These are phyloP conservation scores for Rhytidhysteron rufulum DNA, from an alignment of 2,329 filamentous ascomycete genomes.

Conservation along the genomic window DNA sequence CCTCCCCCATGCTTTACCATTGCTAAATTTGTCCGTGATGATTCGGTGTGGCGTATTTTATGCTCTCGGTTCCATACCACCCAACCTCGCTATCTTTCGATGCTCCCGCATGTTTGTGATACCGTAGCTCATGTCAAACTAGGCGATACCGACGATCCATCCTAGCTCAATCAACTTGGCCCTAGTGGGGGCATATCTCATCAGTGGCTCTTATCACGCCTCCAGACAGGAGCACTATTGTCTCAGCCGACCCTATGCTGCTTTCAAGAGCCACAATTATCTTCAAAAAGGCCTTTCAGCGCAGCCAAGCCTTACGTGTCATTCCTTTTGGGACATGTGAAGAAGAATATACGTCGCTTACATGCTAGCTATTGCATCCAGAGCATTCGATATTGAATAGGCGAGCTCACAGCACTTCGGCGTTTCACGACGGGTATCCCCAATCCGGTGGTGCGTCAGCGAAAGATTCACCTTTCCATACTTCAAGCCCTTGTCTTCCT, in stretches of 20 bases:
- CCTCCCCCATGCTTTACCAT: too few relatives aligned
- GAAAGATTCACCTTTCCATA: conserved; percentile 7
- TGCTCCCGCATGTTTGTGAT: background rate
- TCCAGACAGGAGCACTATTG: background rate
- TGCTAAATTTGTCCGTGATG: too few relatives aligned
- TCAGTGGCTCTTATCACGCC: too few relatives aligned
- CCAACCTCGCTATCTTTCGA: background rate
- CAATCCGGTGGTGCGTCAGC: conserved; percentile 7
- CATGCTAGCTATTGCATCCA: background rate
- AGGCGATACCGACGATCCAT: background rate
- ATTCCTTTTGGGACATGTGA: background rate
- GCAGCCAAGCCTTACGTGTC: conserved; percentile 1
- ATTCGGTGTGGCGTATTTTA: too few relatives aligned
- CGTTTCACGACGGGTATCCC: conserved; percentile 3
- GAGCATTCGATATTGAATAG: background rate
- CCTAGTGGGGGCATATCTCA: too few relatives aligned
- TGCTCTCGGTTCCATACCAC: too few relatives aligned
- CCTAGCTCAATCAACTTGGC: too few relatives aligned
- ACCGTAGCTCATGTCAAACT: background rate
- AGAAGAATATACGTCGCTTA: conserved; percentile 1
- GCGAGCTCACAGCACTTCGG: background rate
- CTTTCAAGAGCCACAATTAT: background rate
- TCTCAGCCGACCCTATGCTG: background rate
- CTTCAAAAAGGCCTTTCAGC: background rate
- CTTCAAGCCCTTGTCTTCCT: conserved; percentile 7